phyloP scores from a whole-genome alignment of 2,329 filamentous ascomycete genomes.

The Aureobasidium vineae region DNA sequence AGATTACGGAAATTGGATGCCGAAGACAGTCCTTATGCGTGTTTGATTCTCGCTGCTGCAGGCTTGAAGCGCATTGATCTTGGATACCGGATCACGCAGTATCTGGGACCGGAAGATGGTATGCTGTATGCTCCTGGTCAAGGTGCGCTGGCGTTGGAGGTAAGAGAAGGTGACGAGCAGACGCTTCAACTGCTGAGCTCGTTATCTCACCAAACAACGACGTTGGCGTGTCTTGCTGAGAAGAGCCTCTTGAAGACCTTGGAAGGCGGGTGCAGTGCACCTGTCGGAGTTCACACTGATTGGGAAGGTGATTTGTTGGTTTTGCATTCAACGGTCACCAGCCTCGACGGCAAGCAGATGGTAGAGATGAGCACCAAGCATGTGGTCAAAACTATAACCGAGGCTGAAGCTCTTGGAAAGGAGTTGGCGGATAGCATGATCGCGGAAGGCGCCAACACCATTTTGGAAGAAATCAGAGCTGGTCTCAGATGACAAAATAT shows the following conservation, averaged over 20 bases:
- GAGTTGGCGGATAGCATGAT: constrained; percentile 68
- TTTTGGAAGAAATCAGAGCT: constrained; percentile 59
- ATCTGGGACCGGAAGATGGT: constrained; percentile 65
- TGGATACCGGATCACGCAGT: constrained; percentile 70
- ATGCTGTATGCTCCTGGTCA: constrained; percentile 88
- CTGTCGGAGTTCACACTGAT: constrained; percentile 74
- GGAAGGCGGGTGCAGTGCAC: constrained; percentile 90
- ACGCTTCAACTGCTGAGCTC: constrained; percentile 59
- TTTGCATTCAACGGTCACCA: constrained; percentile 74
- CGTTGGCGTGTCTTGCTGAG: constrained; percentile 71
- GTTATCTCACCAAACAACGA: constrained; percentile 63
- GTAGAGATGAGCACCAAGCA: constrained; percentile 62
- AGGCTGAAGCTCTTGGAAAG: constrained; percentile 71
- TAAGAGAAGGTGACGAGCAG: constrained; percentile 64
- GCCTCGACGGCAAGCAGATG: constrained; percentile 69
- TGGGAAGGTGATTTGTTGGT: constrained; percentile 55
- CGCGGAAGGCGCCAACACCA: constrained; percentile 70
- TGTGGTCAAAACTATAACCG: constrained; percentile 56
- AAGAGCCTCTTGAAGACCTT: constrained; percentile 77
- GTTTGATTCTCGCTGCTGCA: constrained; percentile 80
- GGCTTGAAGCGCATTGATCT: constrained; percentile 73
- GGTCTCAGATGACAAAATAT: background rate
- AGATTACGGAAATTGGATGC: constrained; percentile 78
- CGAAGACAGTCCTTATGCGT: constrained; percentile 67
- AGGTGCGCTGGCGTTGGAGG: constrained; percentile 80